These are phyloP conservation scores for Magnolia kwangsiensis DNA, from an alignment of 164 flowering plant species.

Conservation along the genomic window DNA sequence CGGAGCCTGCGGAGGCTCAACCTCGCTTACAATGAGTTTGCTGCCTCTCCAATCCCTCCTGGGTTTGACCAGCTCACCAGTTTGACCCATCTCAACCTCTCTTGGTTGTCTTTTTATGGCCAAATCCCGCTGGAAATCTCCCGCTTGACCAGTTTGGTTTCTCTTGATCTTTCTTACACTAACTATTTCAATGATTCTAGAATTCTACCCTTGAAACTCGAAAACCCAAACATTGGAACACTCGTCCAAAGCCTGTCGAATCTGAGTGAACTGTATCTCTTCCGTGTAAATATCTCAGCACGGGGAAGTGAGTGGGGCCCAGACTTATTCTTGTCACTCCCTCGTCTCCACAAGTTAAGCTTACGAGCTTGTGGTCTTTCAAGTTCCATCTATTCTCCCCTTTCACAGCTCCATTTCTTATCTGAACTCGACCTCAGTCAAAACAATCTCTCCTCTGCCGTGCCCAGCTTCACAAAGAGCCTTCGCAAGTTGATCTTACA, in stretches of 20 bases:
- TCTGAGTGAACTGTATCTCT: not conserved
- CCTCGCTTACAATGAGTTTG: conserved; percentile 34
- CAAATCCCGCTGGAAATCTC: conserved; percentile 37
- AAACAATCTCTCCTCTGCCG: too few relatives aligned
- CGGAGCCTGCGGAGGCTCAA: conserved; percentile 29
- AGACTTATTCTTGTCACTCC: too few relatives aligned
- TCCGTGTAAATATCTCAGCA: not conserved
- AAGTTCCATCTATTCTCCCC: too few relatives aligned
- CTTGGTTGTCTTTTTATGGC: conserved; percentile 38
- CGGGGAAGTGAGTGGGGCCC: not conserved
- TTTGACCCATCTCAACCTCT: conserved; percentile 41
- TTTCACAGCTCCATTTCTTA: too few relatives aligned
- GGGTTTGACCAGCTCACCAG: not conserved
- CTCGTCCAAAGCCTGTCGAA: not conserved
- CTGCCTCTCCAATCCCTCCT: conserved; percentile 28
- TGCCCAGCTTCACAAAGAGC: too few relatives aligned
- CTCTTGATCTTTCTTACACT: conserved; percentile 9
- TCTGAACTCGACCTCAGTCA: too few relatives aligned
- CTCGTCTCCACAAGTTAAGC: too few relatives aligned
- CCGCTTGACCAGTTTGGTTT: conserved; percentile 21
- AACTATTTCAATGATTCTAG: not conserved
- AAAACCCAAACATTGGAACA: not conserved
- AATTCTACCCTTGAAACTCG: not conserved
- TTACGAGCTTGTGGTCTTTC: too few relatives aligned
- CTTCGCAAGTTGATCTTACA: too few relatives aligned